Conservation (phyloP, 495 filamentous ascomycete genomes). For the Saxophila tyrrhenica region DNA sequence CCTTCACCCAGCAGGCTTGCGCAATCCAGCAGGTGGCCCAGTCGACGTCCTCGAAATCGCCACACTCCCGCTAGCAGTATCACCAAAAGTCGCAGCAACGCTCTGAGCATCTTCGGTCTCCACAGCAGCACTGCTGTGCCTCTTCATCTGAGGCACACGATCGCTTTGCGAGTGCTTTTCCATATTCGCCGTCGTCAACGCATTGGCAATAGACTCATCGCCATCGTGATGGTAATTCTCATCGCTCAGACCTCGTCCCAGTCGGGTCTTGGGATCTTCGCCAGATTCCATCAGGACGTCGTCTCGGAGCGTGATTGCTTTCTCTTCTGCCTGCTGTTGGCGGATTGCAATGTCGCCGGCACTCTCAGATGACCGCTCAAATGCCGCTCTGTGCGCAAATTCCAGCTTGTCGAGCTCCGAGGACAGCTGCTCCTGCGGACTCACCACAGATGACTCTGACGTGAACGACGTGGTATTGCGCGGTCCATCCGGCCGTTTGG, state of each 20-base stretch:
- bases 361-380: slow-evolving; percentile 20
- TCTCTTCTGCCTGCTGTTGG: slow-evolving; percentile 34
- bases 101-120: not conserved
- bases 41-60: not conserved
- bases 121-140: not conserved
- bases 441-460: not conserved
- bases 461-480: slow-evolving; percentile 3
- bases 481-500: not conserved
- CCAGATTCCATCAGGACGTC: slow-evolving; percentile 36
- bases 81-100: not conserved
- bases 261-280: slow-evolving; percentile 15
- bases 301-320: slow-evolving; percentile 35
- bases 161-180: slow-evolving; percentile 2
- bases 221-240: not conserved
- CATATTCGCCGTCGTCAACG: slow-evolving; percentile 16
- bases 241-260: slow-evolving; percentile 1
- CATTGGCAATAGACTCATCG: not conserved
- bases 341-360: slow-evolving; percentile 23
- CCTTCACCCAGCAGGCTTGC: not conserved
- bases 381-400: slow-evolving; percentile 10
- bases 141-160: not conserved
- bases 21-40: not conserved
- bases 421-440: slow-evolving; percentile 8
- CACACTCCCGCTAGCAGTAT: not conserved
- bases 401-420: slow-evolving; percentile 18